Evolutionary conservation across 768 basidiomycete species (phyloP), one percentile per base, ranked within the genome.

Genomic region (Xerocomus brunneocitrinus): DNA sequence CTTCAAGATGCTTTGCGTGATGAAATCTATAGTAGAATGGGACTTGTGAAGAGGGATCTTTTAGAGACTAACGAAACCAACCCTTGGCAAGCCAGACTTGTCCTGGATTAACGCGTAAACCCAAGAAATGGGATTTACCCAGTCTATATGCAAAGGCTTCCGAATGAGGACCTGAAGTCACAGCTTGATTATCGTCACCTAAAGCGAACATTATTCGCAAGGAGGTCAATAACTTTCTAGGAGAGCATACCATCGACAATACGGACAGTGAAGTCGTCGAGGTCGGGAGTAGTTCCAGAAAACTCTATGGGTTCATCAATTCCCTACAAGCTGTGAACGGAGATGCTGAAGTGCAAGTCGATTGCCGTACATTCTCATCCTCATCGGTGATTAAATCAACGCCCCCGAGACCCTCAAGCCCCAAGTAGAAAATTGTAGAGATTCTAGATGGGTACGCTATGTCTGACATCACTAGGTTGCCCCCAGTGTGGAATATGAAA

Each of bases 61-160:
- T 52, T 43, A 55, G 39, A 19, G 28, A 44, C 19, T 35, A 43
- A 50, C 2, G 10, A 41, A 12, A 50, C 63, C 22, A 56, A 87
- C 92, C 87, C 76, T 87, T 89, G 3, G 90, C 91, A 72, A 84
- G 76, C 93, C 93, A 95, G n/a, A 91, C 72, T 22, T 79, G 75
- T 13, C 84, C 88, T 5, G 79, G 65, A 7, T 79, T 73, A 12
- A 87, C 72, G 16, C 79, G 78, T 27, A 80, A 76, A 3, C 91
- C 91, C 0, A 83, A 53, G 60, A 79, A 87, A 49, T 86, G 83
- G 0, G 89, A 86, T 69, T 81, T 88, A 30, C 85, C 89, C 32
- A 86, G 71, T 25, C 80, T 78, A 14, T 83, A 68, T 38, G 72
- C 63, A 64, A 93, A 93, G 3, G 67, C 72, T 39, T 80, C 70